phyloP scores from a whole-genome alignment of 2,329 filamentous ascomycete genomes.

The Beauveria sp. region DNA sequence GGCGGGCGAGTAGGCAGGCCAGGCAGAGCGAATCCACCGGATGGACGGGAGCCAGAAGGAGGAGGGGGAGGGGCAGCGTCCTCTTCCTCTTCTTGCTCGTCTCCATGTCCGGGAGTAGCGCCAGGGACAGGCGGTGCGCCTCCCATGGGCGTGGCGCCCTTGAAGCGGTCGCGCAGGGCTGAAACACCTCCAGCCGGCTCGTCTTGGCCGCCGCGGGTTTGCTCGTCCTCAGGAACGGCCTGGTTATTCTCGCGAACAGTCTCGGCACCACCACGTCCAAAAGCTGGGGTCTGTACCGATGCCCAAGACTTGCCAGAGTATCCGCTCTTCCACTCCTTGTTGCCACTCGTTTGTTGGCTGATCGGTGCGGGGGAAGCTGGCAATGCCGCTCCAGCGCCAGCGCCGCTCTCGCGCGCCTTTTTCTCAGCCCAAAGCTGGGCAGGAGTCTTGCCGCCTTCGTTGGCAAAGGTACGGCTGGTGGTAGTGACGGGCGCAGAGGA shows the following conservation, averaged over 20 bases:
- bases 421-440: slow-evolving; percentile 97
- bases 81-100: slow-evolving; percentile 22
- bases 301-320: slow-evolving; percentile 89
- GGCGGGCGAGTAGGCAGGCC: slow-evolving; percentile 60
- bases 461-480: slow-evolving; percentile 88
- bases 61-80: slow-evolving; percentile 43
- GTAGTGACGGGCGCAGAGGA: slow-evolving; percentile 58
- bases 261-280: slow-evolving; percentile 53
- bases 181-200: slow-evolving; percentile 58
- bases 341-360: slow-evolving; percentile 63
- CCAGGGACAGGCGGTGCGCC: slow-evolving; percentile 30
- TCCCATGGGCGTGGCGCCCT: slow-evolving; percentile 61
- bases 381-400: slow-evolving; percentile 33
- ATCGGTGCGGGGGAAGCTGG: slow-evolving; percentile 45
- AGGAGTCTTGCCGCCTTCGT: slow-evolving; percentile 90
- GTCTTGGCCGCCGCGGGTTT: slow-evolving; percentile 38
- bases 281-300: slow-evolving; percentile 64
- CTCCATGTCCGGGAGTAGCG: background rate
- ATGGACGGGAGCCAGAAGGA: slow-evolving; percentile 60
- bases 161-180: slow-evolving; percentile 76
- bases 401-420: slow-evolving; percentile 72
- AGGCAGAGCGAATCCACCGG: slow-evolving; percentile 70
- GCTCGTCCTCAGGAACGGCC: slow-evolving; percentile 40
- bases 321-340: slow-evolving; percentile 76
- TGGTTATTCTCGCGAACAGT: slow-evolving; percentile 52